Base-by-base conservation (phyloP, 148 eudicot genomes). In the Spergularia marina region DNA sequence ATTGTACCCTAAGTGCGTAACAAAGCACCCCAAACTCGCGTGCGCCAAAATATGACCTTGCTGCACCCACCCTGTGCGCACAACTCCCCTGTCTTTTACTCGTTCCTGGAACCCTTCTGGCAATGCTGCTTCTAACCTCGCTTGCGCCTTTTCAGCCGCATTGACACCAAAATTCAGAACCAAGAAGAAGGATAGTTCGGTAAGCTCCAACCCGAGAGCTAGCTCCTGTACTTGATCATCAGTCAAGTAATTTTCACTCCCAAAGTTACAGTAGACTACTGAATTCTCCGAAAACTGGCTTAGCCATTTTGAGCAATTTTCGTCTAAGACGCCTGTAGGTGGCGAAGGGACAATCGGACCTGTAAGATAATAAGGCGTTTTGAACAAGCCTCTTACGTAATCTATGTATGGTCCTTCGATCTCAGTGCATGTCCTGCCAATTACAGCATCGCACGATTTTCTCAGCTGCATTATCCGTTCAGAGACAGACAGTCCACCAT, bases 11-110 rank as follows among this genome's bases (percentile, higher is more conserved):
- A 78, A 76, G 30, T 86, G 89, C 59, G 41, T 77, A 34, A 87
- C 21, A 49, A 73, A 87, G 56, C 87, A 84, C 1, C 89, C 89
- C 12, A 84, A 83, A 21, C 76, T 87, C 18, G 12, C 23, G 59
- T 87, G 89, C 10, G 81, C 85, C 51, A 87, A 57, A 1, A 87
- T 87, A 30, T 73, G 77, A 54, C 68, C 86, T 47, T 87, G 89
- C 30, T 82, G 87, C 52, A 87, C 86, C 89, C 89, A 87, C 14
- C 87, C 86, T 12, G 80, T 70, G 18, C 78, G 79, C 14, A 84
- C 78, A 4, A 78, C 49, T 12, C 85, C 89, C 56, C 65, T 76
- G 2, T 61, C 77, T 58, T 71, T 73, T 41, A 84, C 79, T 47
- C 86, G 80, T 30, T 82, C 89, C 40, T 39, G 2, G 47, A 76